Conservation (phyloP, 805 yeast species). For the Zygoascus tannicola region DNA sequence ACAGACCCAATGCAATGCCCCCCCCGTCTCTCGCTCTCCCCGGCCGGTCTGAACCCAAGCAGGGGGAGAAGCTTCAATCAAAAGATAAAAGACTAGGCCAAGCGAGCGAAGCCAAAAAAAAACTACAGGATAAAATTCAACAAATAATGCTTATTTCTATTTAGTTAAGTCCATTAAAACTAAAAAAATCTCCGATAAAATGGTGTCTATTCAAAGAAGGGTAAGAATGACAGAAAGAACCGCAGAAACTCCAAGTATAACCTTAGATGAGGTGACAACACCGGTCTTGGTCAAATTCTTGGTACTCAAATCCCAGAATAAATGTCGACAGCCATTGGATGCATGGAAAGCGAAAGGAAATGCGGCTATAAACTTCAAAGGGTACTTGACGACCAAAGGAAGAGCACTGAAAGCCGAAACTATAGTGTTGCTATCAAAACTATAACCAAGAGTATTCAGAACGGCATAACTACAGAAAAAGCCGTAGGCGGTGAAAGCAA, state of each 20-base stretch:
- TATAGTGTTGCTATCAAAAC: slow-evolving; percentile 42
- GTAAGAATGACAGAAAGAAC: slow-evolving; percentile 43
- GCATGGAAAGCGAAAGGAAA: slow-evolving; percentile 83
- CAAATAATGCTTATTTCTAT: too few relatives aligned
- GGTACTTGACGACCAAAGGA: slow-evolving; percentile 53
- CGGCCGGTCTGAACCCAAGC: too few relatives aligned
- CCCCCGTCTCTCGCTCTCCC: too few relatives aligned
- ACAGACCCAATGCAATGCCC: too few relatives aligned
- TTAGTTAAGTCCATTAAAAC: too few relatives aligned
- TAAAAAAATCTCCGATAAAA: too few relatives aligned
- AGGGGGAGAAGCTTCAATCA: too few relatives aligned
- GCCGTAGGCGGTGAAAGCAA: slow-evolving; percentile 72
- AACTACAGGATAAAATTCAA: too few relatives aligned
- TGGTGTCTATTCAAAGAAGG: slow-evolving; percentile 24
- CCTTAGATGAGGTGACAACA: slow-evolving; percentile 86
- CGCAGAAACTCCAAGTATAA: slow-evolving; percentile 57
- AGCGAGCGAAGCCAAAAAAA: too few relatives aligned
- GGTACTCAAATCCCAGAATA: slow-evolving; percentile 81
- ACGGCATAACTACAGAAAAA: slow-evolving; percentile 69
- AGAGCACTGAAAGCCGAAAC: slow-evolving; percentile 50
- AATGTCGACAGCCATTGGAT: slow-evolving; percentile 84
- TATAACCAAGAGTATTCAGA: slow-evolving; percentile 51
- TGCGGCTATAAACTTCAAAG: slow-evolving; percentile 60
- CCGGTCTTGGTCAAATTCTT: slow-evolving; percentile 71
- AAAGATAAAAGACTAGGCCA: too few relatives aligned